Conservation (phyloP, 164 flowering plant species). For the Amborella trichopoda region DNA sequence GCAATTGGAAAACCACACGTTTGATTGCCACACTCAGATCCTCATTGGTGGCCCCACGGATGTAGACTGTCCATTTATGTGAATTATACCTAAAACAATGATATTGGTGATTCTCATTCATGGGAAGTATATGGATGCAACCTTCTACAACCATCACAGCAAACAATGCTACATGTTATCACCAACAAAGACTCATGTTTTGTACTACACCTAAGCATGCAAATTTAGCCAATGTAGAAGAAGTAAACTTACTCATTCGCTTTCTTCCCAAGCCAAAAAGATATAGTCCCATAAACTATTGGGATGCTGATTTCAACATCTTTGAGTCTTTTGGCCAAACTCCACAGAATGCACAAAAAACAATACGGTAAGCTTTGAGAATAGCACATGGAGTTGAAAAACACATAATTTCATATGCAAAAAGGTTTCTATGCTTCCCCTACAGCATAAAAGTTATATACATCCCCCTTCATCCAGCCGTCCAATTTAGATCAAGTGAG, state of each 20-base stretch:
- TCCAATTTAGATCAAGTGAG: not conserved
- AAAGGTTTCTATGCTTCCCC: no score
- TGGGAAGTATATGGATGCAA: no score
- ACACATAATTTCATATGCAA: not conserved
- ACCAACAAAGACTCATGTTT: no score
- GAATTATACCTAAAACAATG: conserved; percentile 41
- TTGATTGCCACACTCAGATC: conserved; percentile 62
- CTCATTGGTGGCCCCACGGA: conserved; percentile 81
- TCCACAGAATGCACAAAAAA: no score
- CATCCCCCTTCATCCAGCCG: not conserved
- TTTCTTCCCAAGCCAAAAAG: conserved; percentile 87
- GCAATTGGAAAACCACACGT: conserved; percentile 69
- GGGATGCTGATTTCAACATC: conserved; percentile 68
- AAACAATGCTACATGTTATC: no score
- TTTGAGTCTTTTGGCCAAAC: conserved; percentile 34
- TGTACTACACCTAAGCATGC: no score
- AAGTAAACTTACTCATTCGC: conserved; percentile 91
- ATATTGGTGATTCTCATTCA: no score
- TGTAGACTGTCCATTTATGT: conserved; percentile 87
- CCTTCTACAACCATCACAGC: no score
- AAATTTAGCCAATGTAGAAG: no score
- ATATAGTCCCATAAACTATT: conserved; percentile 58
- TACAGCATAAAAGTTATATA: no score
- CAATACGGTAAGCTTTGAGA: no score
- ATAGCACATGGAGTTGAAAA: not conserved